phyloP scores from a whole-genome alignment of 345 rosid genomes.

The Syzygium oleosum region DNA sequence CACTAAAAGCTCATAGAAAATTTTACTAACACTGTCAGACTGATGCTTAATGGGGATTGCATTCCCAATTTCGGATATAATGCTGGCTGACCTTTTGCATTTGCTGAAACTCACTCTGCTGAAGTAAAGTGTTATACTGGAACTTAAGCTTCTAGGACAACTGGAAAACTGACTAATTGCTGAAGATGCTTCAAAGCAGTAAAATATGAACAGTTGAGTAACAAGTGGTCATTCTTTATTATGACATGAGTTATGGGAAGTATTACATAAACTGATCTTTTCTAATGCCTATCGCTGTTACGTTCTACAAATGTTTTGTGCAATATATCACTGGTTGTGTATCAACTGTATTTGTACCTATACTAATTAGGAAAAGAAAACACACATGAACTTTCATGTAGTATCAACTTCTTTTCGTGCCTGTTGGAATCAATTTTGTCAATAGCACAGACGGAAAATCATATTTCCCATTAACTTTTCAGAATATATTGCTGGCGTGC shows the following conservation, averaged over 20 bases:
- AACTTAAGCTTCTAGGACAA: background rate
- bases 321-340: background rate
- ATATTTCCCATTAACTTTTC: background rate
- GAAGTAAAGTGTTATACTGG: background rate
- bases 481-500: background rate
- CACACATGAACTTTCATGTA: background rate
- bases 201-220: background rate
- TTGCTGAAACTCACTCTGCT: background rate
- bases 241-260: background rate
- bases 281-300: background rate
- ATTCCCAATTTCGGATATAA: background rate
- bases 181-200: background rate
- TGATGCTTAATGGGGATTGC: background rate
- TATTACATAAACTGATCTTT: background rate
- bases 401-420: background rate
- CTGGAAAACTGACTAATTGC: background rate
- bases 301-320: background rate
- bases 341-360: background rate
- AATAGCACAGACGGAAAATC: background rate
- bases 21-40: background rate
- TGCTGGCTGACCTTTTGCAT: background rate
- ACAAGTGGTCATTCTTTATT: background rate
- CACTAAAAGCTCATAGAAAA: background rate
- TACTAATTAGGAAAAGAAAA: background rate
- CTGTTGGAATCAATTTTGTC: background rate